phyloP scores from a whole-genome alignment of 306 rosid genomes.

The Cicer bijugum region DNA sequence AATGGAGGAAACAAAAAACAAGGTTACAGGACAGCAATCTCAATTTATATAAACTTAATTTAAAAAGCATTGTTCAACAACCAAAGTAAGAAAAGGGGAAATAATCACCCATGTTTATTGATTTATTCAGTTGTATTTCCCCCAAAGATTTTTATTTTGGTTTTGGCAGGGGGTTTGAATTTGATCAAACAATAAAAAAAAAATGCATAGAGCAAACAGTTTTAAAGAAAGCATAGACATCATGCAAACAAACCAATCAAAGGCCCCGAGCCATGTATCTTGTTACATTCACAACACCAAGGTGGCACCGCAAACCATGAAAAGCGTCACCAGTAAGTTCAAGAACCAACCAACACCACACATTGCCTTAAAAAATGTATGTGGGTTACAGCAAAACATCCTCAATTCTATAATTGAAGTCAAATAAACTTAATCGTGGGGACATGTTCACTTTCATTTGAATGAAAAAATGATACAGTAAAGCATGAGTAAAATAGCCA shows the following conservation, averaged over 20 bases:
- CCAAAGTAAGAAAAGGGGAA: conserved; percentile 18
- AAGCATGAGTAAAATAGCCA: conserved; percentile 22
- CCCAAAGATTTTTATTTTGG: background rate
- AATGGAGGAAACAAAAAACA: conserved; percentile 40
- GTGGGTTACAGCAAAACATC: conserved; percentile 22
- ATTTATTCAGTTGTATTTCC: background rate
- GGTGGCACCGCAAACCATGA: background rate
- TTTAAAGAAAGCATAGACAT: background rate
- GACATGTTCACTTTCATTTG: background rate
- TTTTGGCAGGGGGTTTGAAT: background rate
- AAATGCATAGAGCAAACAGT: background rate
- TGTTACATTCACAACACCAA: background rate
- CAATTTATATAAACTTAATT: conserved; percentile 29
- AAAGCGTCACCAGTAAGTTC: conserved; percentile 2
- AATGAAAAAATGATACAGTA: background rate
- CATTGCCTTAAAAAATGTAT: conserved; percentile 1
- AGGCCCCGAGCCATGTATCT: background rate
- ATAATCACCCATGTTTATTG: background rate
- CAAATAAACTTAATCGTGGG: conserved; percentile 11
- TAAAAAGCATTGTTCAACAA: background rate
- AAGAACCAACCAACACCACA: conserved; percentile 33
- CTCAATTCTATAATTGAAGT: conserved; percentile 32
- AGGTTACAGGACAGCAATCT: conserved; percentile 37
- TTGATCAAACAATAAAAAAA: conserved; percentile 14
- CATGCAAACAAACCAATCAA: conserved; percentile 6